Evolutionary conservation across 2,329 filamentous ascomycete species (phyloP), one percentile per base, ranked within the genome.

Genomic region (Scorias spongiosa): DNA sequence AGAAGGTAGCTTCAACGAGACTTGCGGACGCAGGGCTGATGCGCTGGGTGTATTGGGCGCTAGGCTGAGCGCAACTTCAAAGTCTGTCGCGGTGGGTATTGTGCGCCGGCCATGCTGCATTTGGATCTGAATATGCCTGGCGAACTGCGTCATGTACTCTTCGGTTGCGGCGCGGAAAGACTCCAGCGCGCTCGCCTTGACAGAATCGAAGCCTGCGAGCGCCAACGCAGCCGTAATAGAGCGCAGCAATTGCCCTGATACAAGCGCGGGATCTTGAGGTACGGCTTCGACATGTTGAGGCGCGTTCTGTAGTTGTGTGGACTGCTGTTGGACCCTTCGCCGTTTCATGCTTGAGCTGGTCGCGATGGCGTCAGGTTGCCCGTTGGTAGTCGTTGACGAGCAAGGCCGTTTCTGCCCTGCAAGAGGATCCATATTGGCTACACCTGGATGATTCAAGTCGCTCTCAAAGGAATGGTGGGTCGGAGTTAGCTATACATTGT

Each of bases 81-180:
- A 80, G 58, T 81, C 77, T 48, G 70, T 66, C 1, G 76, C 70
- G 17, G 76, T 70, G 1, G 75, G 71, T 39, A 68, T 65, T 9
- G 64, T 68, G 42, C 77, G 71, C 40, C 77, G 69, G 42, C 67
- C 67, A 39, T 68, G 66, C 36, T 66, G 59, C 77, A 80, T 81
- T 5, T 74, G 76, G 40, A 67, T 66, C 36, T 70, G 70, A 29
- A 76, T 68, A 47, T 70, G 65, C 28, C 66, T 63, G 32, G 74
- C 64, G 48, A 80, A 69, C 44, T 66, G 65, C 39, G 69, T 65
- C 57, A 79, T 70, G 56, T 72, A 79, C 57, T 76, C 72, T 60
- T 80, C 74, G 17, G 71, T 66, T 37, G 70, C 62, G 44, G 64
- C 65, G 43, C 71, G 63, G 48, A 80, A 71, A 51, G 67, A 66